These are phyloP conservation scores for Kwoniella dendrophila DNA, from an alignment of 768 basidiomycete species.

Conservation along the genomic window DNA sequence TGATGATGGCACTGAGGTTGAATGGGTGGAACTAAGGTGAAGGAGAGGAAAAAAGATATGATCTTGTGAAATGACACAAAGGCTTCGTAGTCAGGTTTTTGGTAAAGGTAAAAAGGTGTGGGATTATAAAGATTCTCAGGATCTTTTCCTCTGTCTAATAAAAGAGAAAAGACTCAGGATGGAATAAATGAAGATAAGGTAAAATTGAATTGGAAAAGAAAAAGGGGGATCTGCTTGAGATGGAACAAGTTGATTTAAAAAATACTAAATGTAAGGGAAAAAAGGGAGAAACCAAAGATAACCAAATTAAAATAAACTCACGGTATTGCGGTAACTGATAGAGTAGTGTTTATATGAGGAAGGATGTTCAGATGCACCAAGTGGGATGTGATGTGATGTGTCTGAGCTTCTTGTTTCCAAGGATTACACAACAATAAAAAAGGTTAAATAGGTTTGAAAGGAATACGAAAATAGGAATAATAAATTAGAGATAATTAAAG, in stretches of 20 bases:
- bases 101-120: constrained; percentile 1
- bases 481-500: background rate
- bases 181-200: background rate
- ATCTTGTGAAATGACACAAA: background rate
- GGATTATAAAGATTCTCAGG: too few relatives aligned
- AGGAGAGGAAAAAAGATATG: background rate
- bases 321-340: background rate
- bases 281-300: constrained; percentile 5
- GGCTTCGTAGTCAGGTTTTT: constrained; percentile 3
- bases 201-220: background rate
- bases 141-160: too few relatives aligned
- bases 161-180: too few relatives aligned
- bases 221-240: constrained; percentile 3
- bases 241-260: background rate
- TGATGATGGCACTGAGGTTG: background rate
- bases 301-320: constrained; percentile 2
- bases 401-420: background rate
- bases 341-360: background rate
- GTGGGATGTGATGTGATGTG: background rate
- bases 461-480: constrained; percentile 12
- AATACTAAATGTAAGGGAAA: background rate
- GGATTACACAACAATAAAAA: background rate
- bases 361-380: background rate
- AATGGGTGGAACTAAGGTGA: background rate
- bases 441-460: background rate